Evolutionary conservation across 768 basidiomycete genomes (phyloP), one percentile per base, ranked within the genome.

Genomic region (Kwoniella pini): DNA sequence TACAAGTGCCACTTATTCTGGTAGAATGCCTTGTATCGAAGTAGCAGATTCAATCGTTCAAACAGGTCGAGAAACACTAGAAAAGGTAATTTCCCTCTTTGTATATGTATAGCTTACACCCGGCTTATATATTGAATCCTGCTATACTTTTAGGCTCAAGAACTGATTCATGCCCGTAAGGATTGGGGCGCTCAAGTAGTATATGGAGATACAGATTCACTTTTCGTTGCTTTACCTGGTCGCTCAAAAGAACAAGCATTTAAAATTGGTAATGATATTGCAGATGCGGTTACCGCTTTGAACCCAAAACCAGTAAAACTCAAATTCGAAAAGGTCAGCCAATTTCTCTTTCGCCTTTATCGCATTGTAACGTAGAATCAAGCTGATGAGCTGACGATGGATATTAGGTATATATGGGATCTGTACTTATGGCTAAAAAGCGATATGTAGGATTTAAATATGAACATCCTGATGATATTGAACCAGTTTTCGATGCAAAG

Each of bases 41-140:
- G 91, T 99, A 39, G 96, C 96, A 0, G 96, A 99, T 70, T 91
- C 91, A 57, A 98, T 98, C 68, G 95, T 99, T 0, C 93, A 98
- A 80, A 94, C 86, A 42, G 95, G 96, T 4, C 83, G 96, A 39
- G 94, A 98, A 79, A 97, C 91, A 0, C 81, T 98, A 21, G 95
- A 97, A 78, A 91, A 92, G 85, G 94, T 88, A 38, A 9, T 26
- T 11, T 24, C 33, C 15, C 33, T 1, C 2, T 44, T 39, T 27
- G 27, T 19, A 19, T 42, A 11, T n/a, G n/a, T 10, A 54, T 33
- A 56, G 28, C 38, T n/a, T 26, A 44, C 46, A 21, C 3, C 11
- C 7, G 12, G 51, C 43, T 49, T 21, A 22, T 26, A n/a, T n/a
- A n/a, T n/a, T n/a, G n/a, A n/a, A n/a, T n/a, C n/a, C n/a, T n/a